Evolutionary conservation across 306 rosid species (phyloP).

Genomic region (Vicia villosa): DNA sequence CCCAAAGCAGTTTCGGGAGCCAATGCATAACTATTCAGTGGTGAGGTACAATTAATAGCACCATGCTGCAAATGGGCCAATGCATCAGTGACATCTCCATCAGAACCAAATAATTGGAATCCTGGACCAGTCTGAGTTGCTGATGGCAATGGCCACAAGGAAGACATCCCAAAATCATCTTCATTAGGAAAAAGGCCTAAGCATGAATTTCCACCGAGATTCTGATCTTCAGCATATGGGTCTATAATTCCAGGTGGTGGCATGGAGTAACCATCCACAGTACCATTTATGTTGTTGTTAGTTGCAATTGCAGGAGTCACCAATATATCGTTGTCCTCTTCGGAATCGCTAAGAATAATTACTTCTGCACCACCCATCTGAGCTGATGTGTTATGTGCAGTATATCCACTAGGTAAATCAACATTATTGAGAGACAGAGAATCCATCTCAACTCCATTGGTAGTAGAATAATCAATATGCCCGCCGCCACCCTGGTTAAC

Average conservation of each 20-base stretch:
- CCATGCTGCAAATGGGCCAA: conserved; percentile 73
- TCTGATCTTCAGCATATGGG: conserved; percentile 71
- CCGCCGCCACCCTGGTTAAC: conserved; percentile 89
- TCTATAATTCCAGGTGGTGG: conserved; percentile 69
- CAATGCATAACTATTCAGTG: conserved; percentile 74
- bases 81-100: conserved; percentile 75
- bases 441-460: conserved; percentile 84
- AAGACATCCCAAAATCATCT: conserved; percentile 71
- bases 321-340: conserved; percentile 74
- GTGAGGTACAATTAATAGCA: conserved; percentile 66
- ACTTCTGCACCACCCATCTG: conserved; percentile 67
- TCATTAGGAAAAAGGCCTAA: conserved; percentile 79
- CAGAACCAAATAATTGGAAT: conserved; percentile 78
- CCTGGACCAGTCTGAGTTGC: conserved; percentile 78
- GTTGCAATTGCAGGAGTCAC: conserved; percentile 52
- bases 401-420: conserved; percentile 64
- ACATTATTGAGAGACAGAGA: conserved; percentile 60
- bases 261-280: conserved; percentile 53
- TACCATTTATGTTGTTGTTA: conserved; percentile 54
- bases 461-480: conserved; percentile 61
- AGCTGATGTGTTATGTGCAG: conserved; percentile 60
- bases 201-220: conserved; percentile 69
- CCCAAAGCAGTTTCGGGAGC: conserved; percentile 69
- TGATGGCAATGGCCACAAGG: conserved; percentile 67
- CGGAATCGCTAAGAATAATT: conserved; percentile 94